Base-by-base conservation (phyloP, 1,139 yeast species). In the Hansenula lynferdii region DNA sequence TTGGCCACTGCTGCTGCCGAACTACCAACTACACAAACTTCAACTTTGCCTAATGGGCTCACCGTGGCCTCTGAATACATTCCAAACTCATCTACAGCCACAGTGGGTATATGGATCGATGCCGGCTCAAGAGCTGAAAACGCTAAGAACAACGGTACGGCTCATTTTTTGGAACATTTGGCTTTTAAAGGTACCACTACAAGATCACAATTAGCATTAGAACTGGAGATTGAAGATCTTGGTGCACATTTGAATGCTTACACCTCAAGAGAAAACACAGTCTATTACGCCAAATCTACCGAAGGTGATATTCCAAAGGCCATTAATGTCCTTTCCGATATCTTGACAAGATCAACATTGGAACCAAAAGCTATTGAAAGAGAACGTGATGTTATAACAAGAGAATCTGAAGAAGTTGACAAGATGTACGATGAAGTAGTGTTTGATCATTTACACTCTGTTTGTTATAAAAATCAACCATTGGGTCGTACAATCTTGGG, bases 41-140 rank as follows among this genome's bases (percentile, higher is more conserved):
- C 92, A 4, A 73, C 78, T 8, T 67, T 86, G 39, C 65, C 79
- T 11, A 92, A 94, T 59, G 99, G 99, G 1, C 64, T 92, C 38
- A 92, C 97, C 0, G 96, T 90, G 35, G 98, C 97, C 38, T 77
- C 95, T 39, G 97, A 92, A 60, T 60, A 72, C 33, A 79, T 85
- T 62, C 97, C 98, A 10, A 83, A 86, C 43, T 83, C 95, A 6
- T 75, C 82, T 51, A 89, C 97, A 30, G 97, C 98, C 47, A 92
- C 98, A 3, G 97, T 94, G 11, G 98, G 97, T 2, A 92, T 92
- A 35, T 69, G 71, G 60, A 90, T 92, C 48, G 96, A 94, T 62
- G 97, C 98, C 34, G 99, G 99, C 1, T 90, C 97, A 2, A 75
- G 99, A 46, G 97, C 97, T 3, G 99, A 92, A 64, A 84, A 81